Evolutionary conservation across 108 stramenopile species (phyloP), one percentile per base, ranked within the genome.

Genomic region (Nitzschia sp.): DNA sequence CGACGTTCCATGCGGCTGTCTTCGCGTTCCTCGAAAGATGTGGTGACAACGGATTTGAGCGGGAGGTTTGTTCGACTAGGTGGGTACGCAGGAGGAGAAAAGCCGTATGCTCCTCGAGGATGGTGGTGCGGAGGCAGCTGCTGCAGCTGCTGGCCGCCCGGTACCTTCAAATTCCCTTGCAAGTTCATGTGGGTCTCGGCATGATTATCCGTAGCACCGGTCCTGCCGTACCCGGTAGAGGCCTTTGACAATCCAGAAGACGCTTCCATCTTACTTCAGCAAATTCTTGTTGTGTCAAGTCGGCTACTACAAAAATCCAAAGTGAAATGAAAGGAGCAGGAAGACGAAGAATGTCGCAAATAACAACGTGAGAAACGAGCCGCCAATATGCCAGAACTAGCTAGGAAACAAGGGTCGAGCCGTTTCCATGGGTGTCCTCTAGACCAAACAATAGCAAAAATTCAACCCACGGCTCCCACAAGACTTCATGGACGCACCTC

Each of bases 1-100:
- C 57, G 38, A 46, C n/a, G 57, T 11, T 46, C 68, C 38, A 53
- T 58, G 13, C 45, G 27, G 55, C 68, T 22, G 45, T 69, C 79
- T 58, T 61, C 73, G 19, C 73, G 47, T 45, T 75, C 64, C 38
- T 79, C 72, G 59, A 80, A 80, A 11, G 79, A 80, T 22, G 67
- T 63, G 2, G 79, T 74, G 1, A 80, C 73, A 0, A 80, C 79
- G 0, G 75, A 69, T 50, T 52, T 62, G 34, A 76, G 59, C 5
- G 63, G 63, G 28, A 29, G 74, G n/a, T 27, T 45, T 16, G 61
- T 16, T 23, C 57, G 8, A 1, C 25, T 32, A 8, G 48, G 21
- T 8, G 19, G 19, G 57, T 50, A 34, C 2, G 34, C 25, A 36
- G 26, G 25, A 41, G 27, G 27, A 15, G 53, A 35, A 30, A 50